Evolutionary conservation across 345 rosid genomes (phyloP), one percentile per base, ranked within the genome.

Genomic region (Excoecaria cochinchinensis): DNA sequence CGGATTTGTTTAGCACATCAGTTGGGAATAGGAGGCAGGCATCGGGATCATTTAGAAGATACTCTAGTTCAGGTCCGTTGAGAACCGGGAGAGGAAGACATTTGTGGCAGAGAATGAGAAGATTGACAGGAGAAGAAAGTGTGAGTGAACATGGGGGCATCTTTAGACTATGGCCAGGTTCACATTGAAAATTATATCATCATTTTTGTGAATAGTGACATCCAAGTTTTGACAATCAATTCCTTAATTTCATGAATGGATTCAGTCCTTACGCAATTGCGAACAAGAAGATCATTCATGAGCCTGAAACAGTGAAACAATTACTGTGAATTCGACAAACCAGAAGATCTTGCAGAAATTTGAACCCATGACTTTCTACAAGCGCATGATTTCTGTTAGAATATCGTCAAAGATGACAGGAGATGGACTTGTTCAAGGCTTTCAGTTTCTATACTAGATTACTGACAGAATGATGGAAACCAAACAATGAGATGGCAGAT

Each of bases 31-130:
- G 86, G 6, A 79, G 85, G 78, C 79, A 83, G 61, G 72, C 51
- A 21, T 80, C 86, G 0, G 86, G 81, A 55, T 88, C 90, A 1
- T 82, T 88, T 58, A 82, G 92, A 81, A 86, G 90, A 77, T 80
- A 82, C 60, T 87, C 94, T 5, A 92, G 87, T 75, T 95, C 96
- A 0, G 98, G 99, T 71, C 96, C 94, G 0, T 39, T 90, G 84
- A 84, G 69, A 71, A 79, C 83, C 0, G 89, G 89, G 46, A 67
- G 84, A 67, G 89, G 97, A 64, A 79, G 80, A 63, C 79, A 65
- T 57, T 88, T 90, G 31, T 88, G 95, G 92, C 89, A 89, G 79
- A 89, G 82, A 72, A 72, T 87, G 79, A 86, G 90, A 79, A 83
- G 89, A 77, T 74, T 87, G 73, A 87, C 86, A 0, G 85, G 85